phyloP scores from a whole-genome alignment of 202 grass and related monocot species.

The Carex sylvatica region DNA sequence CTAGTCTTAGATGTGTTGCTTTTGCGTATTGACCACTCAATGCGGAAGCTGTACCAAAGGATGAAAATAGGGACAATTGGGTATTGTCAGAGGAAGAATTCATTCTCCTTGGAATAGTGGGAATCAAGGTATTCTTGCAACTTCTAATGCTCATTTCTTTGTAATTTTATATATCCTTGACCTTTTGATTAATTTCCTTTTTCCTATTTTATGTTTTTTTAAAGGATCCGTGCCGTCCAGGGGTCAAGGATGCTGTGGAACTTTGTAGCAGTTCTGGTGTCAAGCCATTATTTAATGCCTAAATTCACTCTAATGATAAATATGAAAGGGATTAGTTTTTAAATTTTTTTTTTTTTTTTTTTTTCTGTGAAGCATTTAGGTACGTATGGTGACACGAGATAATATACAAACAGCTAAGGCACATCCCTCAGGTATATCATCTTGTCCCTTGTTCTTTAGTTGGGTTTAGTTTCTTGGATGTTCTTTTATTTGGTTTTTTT shows the following conservation, averaged over 20 bases:
- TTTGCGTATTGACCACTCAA: conserved; percentile 69
- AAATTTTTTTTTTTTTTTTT: background rate
- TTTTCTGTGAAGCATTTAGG: conserved; percentile 37
- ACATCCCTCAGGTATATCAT: too few species aligned
- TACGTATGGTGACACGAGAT: conserved; percentile 96
- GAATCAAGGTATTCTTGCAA: conserved; percentile 71
- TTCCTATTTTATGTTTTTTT: conserved; percentile 18
- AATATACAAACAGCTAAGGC: conserved; percentile 97
- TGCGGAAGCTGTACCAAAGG: conserved; percentile 42
- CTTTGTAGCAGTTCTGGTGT: conserved; percentile 83
- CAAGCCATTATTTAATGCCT: conserved; percentile 47
- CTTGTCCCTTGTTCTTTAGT: too few species aligned
- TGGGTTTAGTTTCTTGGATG: too few species aligned
- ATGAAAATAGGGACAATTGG: conserved; percentile 64
- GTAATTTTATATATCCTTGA: conserved; percentile 19
- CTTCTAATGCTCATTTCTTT: conserved; percentile 3
- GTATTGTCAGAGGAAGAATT: conserved; percentile 80
- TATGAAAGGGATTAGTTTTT: background rate
- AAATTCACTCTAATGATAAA: background rate
- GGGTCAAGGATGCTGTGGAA: conserved; percentile 84
- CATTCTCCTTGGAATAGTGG: conserved; percentile 80
- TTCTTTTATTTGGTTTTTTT: too few species aligned
- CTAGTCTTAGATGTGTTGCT: conserved; percentile 86
- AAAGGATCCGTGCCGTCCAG: conserved; percentile 88
- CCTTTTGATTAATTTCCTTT: conserved; percentile 1